A percentile compares a stretch with the other conserved stretches of the same genome.
phyloP scores from a whole-genome alignment of 805 yeast genomes.

The Candida jianshihensis region DNA sequence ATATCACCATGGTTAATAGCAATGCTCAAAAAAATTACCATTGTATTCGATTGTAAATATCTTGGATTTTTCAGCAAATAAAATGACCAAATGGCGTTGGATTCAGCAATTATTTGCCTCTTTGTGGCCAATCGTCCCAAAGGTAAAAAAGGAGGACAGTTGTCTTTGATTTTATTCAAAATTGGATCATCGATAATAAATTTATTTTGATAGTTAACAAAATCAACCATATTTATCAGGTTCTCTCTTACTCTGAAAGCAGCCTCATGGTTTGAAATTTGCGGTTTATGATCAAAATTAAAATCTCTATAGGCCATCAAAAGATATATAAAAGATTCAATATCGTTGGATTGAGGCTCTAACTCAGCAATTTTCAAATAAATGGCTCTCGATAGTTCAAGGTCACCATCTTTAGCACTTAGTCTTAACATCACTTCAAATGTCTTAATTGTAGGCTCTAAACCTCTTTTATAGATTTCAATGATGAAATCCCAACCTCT shows the following conservation, averaged over 20 bases:
- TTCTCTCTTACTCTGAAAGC: constrained; percentile 43
- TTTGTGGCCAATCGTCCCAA: constrained; percentile 32
- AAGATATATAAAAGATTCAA: constrained; percentile 26
- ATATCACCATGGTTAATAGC: constrained; percentile 29
- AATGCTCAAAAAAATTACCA: constrained; percentile 48
- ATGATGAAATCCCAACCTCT: constrained; percentile 77
- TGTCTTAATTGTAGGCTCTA: constrained; percentile 38
- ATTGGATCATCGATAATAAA: constrained; percentile 8
- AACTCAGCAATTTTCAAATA: constrained; percentile 40
- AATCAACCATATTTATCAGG: constrained; percentile 36
- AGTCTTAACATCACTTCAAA: constrained; percentile 67
- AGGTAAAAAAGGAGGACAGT: constrained; percentile 66
- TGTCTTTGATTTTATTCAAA: constrained; percentile 12
- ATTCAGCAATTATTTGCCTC: constrained; percentile 56
- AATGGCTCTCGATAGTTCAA: constrained; percentile 62
- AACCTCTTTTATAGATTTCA: constrained; percentile 43
- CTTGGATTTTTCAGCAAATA: constrained; percentile 37
- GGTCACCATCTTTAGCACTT: constrained; percentile 77
- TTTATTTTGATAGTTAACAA: constrained; percentile 21
- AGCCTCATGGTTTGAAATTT: constrained; percentile 34
- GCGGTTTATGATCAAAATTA: constrained; percentile 24
- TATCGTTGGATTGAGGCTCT: constrained; percentile 13
- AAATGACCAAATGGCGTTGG: constrained; percentile 68
- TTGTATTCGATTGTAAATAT: constrained; percentile 33
- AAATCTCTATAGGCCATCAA: constrained; percentile 43